Percentiles rank a stretch among this genome's conserved stretches.
phyloP scores from a whole-genome alignment of 176 grass and related monocot species.

The Cocos nucifera region DNA sequence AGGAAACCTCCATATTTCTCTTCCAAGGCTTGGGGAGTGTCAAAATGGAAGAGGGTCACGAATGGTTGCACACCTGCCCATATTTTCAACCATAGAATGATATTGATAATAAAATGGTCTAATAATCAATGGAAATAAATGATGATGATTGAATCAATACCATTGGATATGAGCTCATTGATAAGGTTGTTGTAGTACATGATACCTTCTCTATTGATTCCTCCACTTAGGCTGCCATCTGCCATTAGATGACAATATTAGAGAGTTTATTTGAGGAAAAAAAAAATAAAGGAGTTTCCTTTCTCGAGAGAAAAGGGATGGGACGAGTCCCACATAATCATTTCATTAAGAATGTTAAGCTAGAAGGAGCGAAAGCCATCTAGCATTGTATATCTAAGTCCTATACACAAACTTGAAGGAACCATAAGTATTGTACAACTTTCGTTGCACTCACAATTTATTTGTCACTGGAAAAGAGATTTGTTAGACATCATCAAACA shows the following conservation, averaged over 20 bases:
- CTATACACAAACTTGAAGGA: no score
- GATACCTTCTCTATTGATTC: constrained; percentile 46
- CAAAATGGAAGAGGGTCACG: constrained; percentile 63
- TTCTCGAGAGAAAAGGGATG: no score
- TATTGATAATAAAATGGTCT: background rate
- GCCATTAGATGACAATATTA: background rate
- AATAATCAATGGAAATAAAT: background rate
- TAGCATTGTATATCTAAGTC: no score
- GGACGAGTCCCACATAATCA: no score
- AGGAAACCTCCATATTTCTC: constrained; percentile 55
- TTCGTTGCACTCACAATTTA: no score
- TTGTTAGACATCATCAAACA: background rate
- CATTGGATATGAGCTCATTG: constrained; percentile 35
- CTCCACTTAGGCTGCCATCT: constrained; percentile 53
- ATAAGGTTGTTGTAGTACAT: constrained; percentile 52
- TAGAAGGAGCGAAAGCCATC: no score
- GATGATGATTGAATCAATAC: background rate
- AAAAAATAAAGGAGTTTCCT: no score
- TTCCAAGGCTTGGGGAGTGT: constrained; percentile 52
- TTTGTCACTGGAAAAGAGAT: no score
- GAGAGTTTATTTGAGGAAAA: no score
- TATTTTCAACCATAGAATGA: no score
- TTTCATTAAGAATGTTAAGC: no score
- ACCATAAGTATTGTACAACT: no score
- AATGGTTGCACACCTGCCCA: constrained; percentile 46